Conservation (phyloP, 2,329 filamentous ascomycete genomes). For the Thyridium curvatum region DNA sequence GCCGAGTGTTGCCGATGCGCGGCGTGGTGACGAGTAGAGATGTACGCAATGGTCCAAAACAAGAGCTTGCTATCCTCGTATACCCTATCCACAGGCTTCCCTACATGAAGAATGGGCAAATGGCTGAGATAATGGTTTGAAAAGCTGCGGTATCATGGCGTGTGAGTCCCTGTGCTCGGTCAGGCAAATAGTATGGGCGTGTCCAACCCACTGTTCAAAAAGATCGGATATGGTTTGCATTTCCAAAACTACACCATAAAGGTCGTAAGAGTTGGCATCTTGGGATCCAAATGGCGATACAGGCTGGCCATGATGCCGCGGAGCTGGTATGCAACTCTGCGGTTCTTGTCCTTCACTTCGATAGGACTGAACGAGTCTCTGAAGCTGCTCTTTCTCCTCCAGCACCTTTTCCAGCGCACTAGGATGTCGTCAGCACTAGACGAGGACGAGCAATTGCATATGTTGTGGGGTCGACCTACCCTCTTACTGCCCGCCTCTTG, state of each 20-base stretch:
- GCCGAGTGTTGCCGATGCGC: not conserved
- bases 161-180: no score
- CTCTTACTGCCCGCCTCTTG: slow-evolving; percentile 3
- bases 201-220: no score
- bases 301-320: no score
- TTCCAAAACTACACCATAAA: no score
- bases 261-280: no score
- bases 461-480: not conserved
- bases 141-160: not conserved
- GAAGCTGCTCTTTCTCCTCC: slow-evolving; percentile 5
- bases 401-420: slow-evolving; percentile 3
- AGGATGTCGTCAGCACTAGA: not conserved
- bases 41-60: slow-evolving; percentile 4
- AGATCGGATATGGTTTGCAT: no score
- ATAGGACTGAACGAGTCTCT: slow-evolving; percentile 3
- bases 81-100: not conserved
- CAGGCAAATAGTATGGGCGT: no score
- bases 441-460: no score
- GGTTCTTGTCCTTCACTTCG: no score
- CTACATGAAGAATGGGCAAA: slow-evolving; percentile 3
- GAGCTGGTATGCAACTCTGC: no score
- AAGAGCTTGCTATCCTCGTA: slow-evolving; percentile 3
- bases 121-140: not conserved
- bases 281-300: no score
- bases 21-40: slow-evolving; percentile 2